Conservation (phyloP, 2,329 filamentous ascomycete species). For the Aspergillus fijiensis region DNA sequence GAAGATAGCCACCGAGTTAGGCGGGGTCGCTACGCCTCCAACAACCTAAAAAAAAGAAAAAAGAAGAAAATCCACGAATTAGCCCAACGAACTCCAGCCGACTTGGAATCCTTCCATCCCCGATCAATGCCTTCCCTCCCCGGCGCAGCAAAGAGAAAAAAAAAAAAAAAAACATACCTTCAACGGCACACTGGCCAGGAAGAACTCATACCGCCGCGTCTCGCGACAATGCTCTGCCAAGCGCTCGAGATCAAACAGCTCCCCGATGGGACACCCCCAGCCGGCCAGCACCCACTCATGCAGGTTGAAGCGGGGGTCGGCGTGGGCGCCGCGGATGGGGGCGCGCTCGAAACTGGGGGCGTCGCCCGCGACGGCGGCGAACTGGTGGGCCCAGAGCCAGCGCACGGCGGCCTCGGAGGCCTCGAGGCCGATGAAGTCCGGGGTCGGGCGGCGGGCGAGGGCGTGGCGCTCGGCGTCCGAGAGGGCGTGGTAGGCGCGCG, state of each 20-base stretch:
- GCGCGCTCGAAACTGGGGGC: conserved; percentile 52
- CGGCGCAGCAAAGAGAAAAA: no score
- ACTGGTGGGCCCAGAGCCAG: conserved; percentile 60
- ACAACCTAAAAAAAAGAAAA: conserved; percentile 33
- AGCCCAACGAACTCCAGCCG: no score
- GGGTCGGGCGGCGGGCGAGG: conserved; percentile 30
- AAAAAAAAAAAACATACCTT: conserved; percentile 32
- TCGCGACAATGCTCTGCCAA: conserved; percentile 40
- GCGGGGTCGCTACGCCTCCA: conserved; percentile 48
- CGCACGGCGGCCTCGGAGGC: conserved; percentile 50
- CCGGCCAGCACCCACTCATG: conserved; percentile 43
- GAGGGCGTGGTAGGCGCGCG: conserved; percentile 44
- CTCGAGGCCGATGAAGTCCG: conserved; percentile 46
- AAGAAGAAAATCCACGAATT: background rate
- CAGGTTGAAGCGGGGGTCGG: conserved; percentile 21
- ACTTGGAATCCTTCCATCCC: no score
- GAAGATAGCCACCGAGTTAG: conserved; percentile 48
- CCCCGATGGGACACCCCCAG: conserved; percentile 51
- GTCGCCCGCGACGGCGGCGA: conserved; percentile 59
- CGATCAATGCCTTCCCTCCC: no score
- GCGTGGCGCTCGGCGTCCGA: conserved; percentile 39
- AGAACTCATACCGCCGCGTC: conserved; percentile 46
- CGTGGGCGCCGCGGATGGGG: conserved; percentile 41
- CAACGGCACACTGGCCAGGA: conserved; percentile 50
- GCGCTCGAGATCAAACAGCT: conserved; percentile 48